Base-by-base conservation (phyloP, 1,284 basidiomycete species). In the Sporisorium graminicola region DNA sequence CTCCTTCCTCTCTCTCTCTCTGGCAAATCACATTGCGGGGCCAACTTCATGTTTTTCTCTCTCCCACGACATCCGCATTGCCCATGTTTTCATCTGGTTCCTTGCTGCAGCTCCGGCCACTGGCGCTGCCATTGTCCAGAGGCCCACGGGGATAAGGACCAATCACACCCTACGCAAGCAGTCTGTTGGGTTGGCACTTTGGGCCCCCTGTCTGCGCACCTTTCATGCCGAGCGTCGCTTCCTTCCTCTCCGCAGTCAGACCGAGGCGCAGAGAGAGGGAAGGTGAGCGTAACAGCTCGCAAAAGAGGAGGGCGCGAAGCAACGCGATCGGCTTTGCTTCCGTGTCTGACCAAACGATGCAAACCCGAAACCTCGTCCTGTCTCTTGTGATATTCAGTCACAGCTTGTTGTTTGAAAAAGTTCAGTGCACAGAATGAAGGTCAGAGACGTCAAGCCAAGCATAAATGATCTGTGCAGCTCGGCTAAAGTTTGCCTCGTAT, bases 221-320 rank as follows among this genome's bases (percentile, higher is more conserved):
- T 31, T 46, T 63, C 61, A 63, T 56, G 61, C 61, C 43, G 37
- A 57, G 54, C 53, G 53, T 20, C 29, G 53, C 60, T 50, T 46
- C 14, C 6, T 20, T 9, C 5, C 42, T 37, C 31, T 37, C 50
- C 20, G 29, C 29, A 29, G n/a, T 20, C 33, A 35, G 20, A 4
- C 13, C 7, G 44, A 5, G 6, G 47, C 26, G 27, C 47, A 50
- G 47, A 50, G 27, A 51, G n/a, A 51, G n/a, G 7, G 10, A 22
- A 42, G 14, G 12, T 13, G 26, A 5, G 37, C 13, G 9, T 5
- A 10, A 31, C 29, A 5, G 10, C 29, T 31, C 29, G 5, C 29
- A 43, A 9, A 44, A 20, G 43, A 55, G 16, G 24, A 27, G 35
- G 20, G 37, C 26, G 29, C 29, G 29, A 31, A 31, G 10, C 33